Conservation (phyloP, 345 rosid genomes). For the Geranium rotundifolium region DNA sequence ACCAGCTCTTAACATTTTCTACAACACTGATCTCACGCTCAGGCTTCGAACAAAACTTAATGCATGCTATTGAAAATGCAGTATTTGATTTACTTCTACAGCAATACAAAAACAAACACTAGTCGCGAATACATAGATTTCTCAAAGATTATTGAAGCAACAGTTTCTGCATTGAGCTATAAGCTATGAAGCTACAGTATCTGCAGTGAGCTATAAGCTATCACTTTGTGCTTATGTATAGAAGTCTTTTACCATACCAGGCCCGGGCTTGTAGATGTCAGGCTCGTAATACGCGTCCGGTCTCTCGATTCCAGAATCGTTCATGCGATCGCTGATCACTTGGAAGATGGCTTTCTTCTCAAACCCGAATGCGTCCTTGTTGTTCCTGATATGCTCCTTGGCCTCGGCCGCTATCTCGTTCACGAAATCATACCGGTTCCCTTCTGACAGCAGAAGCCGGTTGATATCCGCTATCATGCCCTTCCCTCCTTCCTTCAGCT, state of each 20-base stretch:
- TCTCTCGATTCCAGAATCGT: slow-evolving; percentile 66
- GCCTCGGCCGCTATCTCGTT: slow-evolving; percentile 88
- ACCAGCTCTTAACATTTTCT: too few species aligned
- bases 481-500: slow-evolving; percentile 52
- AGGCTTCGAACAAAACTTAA: too few species aligned
- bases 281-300: slow-evolving; percentile 60
- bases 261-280: slow-evolving; percentile 75
- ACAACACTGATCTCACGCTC: too few species aligned
- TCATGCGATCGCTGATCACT: slow-evolving; percentile 69
- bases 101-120: too few species aligned
- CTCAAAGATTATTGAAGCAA: too few species aligned
- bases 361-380: slow-evolving; percentile 72
- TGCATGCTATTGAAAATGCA: too few species aligned
- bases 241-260: slow-evolving; percentile 50
- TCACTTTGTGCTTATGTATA: slow-evolving; percentile 24
- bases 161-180: too few species aligned
- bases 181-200: neutral
- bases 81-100: too few species aligned
- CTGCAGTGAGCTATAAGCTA: neutral
- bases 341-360: slow-evolving; percentile 76
- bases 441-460: slow-evolving; percentile 57
- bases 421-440: slow-evolving; percentile 61
- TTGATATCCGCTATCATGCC: slow-evolving; percentile 60
- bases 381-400: slow-evolving; percentile 50
- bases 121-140: too few species aligned